These are phyloP conservation scores for Infundibulicybe gibba DNA, from an alignment of 768 basidiomycete species.

Conservation along the genomic window DNA sequence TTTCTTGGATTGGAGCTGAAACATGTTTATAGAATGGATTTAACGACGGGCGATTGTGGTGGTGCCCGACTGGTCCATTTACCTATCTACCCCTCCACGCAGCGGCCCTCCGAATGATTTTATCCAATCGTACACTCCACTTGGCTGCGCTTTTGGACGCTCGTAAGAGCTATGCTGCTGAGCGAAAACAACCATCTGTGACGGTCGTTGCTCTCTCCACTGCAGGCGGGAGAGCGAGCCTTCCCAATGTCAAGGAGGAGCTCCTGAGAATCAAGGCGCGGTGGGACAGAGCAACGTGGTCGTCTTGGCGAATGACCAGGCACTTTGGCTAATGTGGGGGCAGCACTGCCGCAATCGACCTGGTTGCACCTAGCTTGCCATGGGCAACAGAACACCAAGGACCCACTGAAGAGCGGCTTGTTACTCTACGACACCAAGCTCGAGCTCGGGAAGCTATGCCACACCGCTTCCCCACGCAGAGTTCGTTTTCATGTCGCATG, in stretches of 20 bases:
- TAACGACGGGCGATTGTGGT: conserved; percentile 11
- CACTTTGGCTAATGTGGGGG: conserved; percentile 3
- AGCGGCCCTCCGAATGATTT: conserved; percentile 2
- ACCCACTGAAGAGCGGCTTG: conserved; percentile 14
- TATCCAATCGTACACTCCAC: conserved; percentile 11
- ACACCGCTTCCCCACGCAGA: conserved; percentile 10
- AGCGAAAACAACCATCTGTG: neutral
- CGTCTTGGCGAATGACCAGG: neutral
- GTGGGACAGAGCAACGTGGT: neutral
- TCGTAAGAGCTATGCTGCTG: neutral
- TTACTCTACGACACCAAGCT: conserved; percentile 9
- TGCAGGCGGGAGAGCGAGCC: neutral
- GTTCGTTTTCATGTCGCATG: conserved; percentile 38
- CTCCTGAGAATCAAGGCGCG: neutral
- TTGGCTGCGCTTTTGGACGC: conserved; percentile 6
- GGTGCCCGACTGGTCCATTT: conserved; percentile 12
- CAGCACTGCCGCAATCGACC: conserved; percentile 3
- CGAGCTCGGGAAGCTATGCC: conserved; percentile 11
- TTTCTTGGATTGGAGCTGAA: neutral
- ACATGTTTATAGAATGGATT: conserved; percentile 5
- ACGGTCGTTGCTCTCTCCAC: neutral
- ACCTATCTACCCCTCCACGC: conserved; percentile 12
- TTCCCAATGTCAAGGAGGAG: neutral
- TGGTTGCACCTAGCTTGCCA: conserved; percentile 29
- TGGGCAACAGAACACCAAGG: conserved; percentile 16